Base-by-base conservation (phyloP, 2,329 filamentous ascomycete genomes). In the Aspergillus oerlinghausenensis region DNA sequence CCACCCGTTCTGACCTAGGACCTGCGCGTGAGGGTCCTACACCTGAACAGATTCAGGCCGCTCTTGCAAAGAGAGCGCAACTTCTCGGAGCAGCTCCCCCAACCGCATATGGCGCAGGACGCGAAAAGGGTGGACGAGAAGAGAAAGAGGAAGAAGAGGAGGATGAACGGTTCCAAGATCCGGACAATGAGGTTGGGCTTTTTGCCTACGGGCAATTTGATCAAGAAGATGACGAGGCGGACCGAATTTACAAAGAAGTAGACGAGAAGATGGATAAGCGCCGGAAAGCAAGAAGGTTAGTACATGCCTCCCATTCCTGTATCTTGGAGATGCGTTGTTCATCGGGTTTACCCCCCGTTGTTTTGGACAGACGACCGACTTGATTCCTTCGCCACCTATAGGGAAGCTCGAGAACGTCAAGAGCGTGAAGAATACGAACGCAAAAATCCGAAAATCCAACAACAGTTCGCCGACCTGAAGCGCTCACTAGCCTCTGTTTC, bases 31-130 rank as follows among this genome's bases (percentile, higher is more conserved):
- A 97, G 79, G 94, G 94, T 17, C 94, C 94, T 50, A 96, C 90
- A 59, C 93, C 97, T 68, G 94, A 99, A 72, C 93, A 97, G 77
- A 97, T 99, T 77, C 97, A 97, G 75, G 94, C 96, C 74, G 92
- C 91, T 60, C 88, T 99, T 65, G 92, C 92, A 50, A 97, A 97
- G 76, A 88, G 95, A 67, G 93, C 94, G 7, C 89, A 90, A 56
- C 86, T 90, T 69, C 84, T 97, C 0, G 88, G 87, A 49, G 83
- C 84, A 60, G 84, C 86, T n/a, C 81, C 86, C 25, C 86, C 87
- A 0, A 88, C 86, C 55, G 86, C 87, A 23, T 90, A 90, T 58
- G 93, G 92, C 5, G 85, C 84, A 7, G 85, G 84, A 52, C 84
- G 86, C 55, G 88, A 89, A 67, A 88, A 89, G 60, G 84, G 76